Conservation (phyloP, 2,329 filamentous ascomycete genomes). For the Sclerotinia spermophila region DNA sequence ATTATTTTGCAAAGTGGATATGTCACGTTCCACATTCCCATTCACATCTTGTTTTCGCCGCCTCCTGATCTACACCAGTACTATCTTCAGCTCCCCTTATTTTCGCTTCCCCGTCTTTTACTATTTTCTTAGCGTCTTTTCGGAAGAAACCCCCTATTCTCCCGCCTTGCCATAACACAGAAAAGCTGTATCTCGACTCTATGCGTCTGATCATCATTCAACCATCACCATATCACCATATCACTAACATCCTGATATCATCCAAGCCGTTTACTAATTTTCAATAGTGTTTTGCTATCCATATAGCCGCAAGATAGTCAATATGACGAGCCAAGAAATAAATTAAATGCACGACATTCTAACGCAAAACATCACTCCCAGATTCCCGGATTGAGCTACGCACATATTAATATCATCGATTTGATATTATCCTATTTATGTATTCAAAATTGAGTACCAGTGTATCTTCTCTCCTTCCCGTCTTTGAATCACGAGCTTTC, state of each 20-base stretch:
- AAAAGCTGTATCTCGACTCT: not conserved
- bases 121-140: not conserved
- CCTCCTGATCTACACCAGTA: not conserved
- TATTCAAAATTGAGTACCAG: not conserved
- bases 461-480: not conserved
- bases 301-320: conserved; percentile 8
- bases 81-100: conserved; percentile 1
- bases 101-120: conserved; percentile 4
- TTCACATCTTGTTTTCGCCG: not conserved
- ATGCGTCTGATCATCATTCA: not conserved
- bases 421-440: conserved; percentile 6
- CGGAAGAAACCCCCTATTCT: not conserved
- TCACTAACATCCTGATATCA: not conserved
- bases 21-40: conserved; percentile 5
- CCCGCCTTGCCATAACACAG: not conserved
- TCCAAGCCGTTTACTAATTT: not conserved
- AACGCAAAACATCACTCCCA: conserved; percentile 5
- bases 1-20: not conserved
- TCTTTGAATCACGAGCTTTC: conserved; percentile 9
- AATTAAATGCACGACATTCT: conserved; percentile 12
- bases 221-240: too few relatives aligned
- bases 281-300: not conserved
- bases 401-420: conserved; percentile 1
- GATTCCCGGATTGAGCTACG: conserved; percentile 13
- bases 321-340: not conserved